A percentile compares a stretch with the other conserved stretches of the same genome.
Conservation (phyloP, 768 basidiomycete species). For the Amanita thiersii region DNA sequence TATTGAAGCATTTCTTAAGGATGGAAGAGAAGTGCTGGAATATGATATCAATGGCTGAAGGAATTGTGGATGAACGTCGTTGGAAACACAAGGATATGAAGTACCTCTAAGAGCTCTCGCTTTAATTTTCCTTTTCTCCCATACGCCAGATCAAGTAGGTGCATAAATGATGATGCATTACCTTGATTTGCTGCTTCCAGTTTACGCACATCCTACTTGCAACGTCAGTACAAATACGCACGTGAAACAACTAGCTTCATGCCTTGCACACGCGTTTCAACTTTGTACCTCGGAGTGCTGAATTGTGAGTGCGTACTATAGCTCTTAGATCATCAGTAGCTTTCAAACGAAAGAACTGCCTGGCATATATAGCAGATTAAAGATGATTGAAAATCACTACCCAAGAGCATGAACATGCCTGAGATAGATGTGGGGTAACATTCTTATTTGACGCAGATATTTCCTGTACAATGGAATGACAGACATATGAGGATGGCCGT, state of each 20-base stretch:
- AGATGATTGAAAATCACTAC: background rate
- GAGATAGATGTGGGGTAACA: slow-evolving; percentile 35
- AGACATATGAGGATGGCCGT: background rate
- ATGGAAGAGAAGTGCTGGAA: slow-evolving; percentile 29
- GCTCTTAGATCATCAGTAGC: slow-evolving; percentile 49
- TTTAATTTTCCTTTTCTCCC: slow-evolving; percentile 67
- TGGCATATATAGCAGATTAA: slow-evolving; percentile 18
- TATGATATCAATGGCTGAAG: slow-evolving; percentile 49
- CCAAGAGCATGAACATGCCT: slow-evolving; percentile 20
- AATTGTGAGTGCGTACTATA: slow-evolving; percentile 21
- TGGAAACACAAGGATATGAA: slow-evolving; percentile 1
- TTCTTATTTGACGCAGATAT: slow-evolving; percentile 31
- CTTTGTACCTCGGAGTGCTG: slow-evolving; percentile 26
- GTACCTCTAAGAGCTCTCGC: slow-evolving; percentile 61
- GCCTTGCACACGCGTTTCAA: slow-evolving; percentile 48
- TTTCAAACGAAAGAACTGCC: slow-evolving; percentile 59
- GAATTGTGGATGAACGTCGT: slow-evolving; percentile 1
- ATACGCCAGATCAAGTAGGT: slow-evolving; percentile 63
- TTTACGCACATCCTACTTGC: slow-evolving; percentile 41
- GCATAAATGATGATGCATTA: slow-evolving; percentile 38
- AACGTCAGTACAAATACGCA: slow-evolving; percentile 1
- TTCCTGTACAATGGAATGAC: slow-evolving; percentile 29
- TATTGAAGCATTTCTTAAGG: slow-evolving; percentile 40
- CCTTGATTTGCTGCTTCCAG: slow-evolving; percentile 50
- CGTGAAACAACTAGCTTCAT: background rate